phyloP scores from a whole-genome alignment of 805 yeast species.

The Lachancea meyersii region DNA sequence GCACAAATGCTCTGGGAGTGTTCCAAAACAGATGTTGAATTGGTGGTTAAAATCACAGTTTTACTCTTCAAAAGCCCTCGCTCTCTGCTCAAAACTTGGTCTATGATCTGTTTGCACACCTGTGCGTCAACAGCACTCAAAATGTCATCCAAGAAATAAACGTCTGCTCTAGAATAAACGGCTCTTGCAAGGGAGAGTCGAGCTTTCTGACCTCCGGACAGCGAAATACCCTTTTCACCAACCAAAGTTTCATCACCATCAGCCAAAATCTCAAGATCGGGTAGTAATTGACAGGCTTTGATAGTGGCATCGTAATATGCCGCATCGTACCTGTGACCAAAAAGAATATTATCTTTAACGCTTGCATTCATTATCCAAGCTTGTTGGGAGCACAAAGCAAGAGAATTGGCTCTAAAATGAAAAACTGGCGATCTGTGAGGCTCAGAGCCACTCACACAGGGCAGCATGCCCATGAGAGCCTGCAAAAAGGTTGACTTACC shows the following conservation, averaged over 20 bases:
- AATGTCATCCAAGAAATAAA: constrained; percentile 57
- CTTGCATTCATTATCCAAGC: constrained; percentile 50
- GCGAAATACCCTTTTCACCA: constrained; percentile 56
- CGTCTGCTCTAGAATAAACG: constrained; percentile 54
- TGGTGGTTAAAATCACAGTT: constrained; percentile 53
- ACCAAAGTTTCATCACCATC: constrained; percentile 51
- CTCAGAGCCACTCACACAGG: constrained; percentile 30
- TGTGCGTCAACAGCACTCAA: constrained; percentile 70
- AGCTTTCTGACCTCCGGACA: constrained; percentile 61
- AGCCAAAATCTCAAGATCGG: constrained; percentile 43
- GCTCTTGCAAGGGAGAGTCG: constrained; percentile 64
- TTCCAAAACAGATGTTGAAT: constrained; percentile 47
- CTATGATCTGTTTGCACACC: constrained; percentile 51
- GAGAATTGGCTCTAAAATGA: constrained; percentile 27
- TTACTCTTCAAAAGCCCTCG: constrained; percentile 46
- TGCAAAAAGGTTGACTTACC: constrained; percentile 58
- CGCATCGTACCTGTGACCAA: constrained; percentile 43
- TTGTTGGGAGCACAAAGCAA: constrained; percentile 58
- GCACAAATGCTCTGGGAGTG: constrained; percentile 58
- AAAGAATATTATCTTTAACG: constrained; percentile 45
- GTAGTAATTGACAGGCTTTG: constrained; percentile 44
- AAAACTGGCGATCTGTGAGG: constrained; percentile 34
- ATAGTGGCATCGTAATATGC: constrained; percentile 39
- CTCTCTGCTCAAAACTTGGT: constrained; percentile 39
- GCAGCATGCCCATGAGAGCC: constrained; percentile 50